Conservation (phyloP, 306 rosid species). For the Rosa rugosa region DNA sequence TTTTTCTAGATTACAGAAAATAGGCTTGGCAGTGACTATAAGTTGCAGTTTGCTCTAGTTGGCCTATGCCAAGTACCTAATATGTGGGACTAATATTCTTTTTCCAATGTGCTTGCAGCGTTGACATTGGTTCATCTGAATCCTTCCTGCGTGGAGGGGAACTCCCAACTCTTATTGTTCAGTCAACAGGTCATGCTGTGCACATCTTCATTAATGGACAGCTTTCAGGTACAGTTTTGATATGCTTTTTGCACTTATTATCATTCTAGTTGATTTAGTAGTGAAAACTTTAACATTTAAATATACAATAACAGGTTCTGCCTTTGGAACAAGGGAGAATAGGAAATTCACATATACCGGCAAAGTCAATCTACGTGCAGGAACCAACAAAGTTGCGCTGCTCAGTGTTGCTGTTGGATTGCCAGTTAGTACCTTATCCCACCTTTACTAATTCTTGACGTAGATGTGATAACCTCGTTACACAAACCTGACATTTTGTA, state of each 20-base stretch:
- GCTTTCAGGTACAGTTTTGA: conserved; percentile 65
- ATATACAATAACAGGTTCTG: conserved; percentile 63
- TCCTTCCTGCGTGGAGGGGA: conserved; percentile 83
- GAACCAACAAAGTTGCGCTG: conserved; percentile 81
- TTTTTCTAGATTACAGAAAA: not conserved
- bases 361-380: conserved; percentile 69
- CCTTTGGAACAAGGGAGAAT: conserved; percentile 78
- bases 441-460: conserved; percentile 9
- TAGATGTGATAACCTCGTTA: not conserved
- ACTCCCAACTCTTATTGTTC: conserved; percentile 81
- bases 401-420: conserved; percentile 97
- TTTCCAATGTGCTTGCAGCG: conserved; percentile 49
- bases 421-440: conserved; percentile 61
- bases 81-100: not conserved
- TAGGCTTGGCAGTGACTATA: not conserved
- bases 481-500: not conserved
- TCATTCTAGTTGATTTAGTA: conserved; percentile 16
- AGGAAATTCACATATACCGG: conserved; percentile 85
- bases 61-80: not conserved
- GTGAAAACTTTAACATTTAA: conserved; percentile 19
- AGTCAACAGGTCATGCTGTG: conserved; percentile 93
- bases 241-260: conserved; percentile 29
- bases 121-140: conserved; percentile 73
- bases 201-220: conserved; percentile 85
- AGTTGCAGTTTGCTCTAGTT: not conserved